A percentile compares a stretch with the other conserved stretches of the same genome.
These are phyloP conservation scores for Lasiosphaeria miniovina DNA, from an alignment of 495 filamentous ascomycete genomes.

Conservation along the genomic window DNA sequence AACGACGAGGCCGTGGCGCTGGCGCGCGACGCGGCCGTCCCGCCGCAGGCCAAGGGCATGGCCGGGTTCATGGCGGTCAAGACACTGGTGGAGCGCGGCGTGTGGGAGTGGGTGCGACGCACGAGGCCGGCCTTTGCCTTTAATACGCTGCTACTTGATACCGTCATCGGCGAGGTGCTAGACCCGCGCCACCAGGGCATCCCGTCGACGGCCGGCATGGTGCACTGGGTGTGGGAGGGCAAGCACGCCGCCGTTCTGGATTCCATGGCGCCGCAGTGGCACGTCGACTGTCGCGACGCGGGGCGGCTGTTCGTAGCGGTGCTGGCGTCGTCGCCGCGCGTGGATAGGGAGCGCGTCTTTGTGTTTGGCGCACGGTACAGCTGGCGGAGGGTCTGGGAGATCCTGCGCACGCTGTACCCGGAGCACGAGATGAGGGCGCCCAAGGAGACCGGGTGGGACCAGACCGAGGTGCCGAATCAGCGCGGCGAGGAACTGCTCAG, in stretches of 20 bases:
- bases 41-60: conserved; percentile 22
- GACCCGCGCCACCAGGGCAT: conserved; percentile 29
- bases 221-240: conserved; percentile 31
- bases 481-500: conserved; percentile 29
- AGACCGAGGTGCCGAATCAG: conserved; percentile 33
- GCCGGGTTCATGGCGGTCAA: conserved; percentile 37
- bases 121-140: conserved; percentile 31
- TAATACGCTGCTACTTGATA: conserved; percentile 31
- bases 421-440: conserved; percentile 23
- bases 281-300: conserved; percentile 28
- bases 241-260: conserved; percentile 20
- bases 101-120: conserved; percentile 36
- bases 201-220: conserved; percentile 32
- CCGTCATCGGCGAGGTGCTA: conserved; percentile 33
- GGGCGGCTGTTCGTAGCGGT: conserved; percentile 32
- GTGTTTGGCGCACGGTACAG: conserved; percentile 34
- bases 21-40: conserved; percentile 18
- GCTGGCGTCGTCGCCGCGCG: conserved; percentile 24
- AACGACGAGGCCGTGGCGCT: conserved; percentile 31
- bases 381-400: conserved; percentile 26
- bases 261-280: conserved; percentile 35
- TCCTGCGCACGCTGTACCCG: conserved; percentile 31
- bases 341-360: conserved; percentile 33
- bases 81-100: conserved; percentile 29
- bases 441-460: conserved; percentile 31